phyloP scores from a whole-genome alignment of 2,329 filamentous ascomycete genomes.

The Endoconidiophora laricicola region DNA sequence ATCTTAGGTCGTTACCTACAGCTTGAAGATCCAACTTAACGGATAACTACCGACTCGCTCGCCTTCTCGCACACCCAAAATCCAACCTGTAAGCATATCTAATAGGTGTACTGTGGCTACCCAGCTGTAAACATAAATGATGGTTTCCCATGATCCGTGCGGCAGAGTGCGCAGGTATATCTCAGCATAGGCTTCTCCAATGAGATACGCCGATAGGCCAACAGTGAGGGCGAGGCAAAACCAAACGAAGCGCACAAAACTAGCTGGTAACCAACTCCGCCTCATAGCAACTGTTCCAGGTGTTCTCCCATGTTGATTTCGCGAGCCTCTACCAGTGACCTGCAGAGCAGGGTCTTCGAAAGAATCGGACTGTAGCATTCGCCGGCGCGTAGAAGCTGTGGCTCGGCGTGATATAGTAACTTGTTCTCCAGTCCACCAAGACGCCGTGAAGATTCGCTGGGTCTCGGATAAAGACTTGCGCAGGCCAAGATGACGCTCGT shows the following conservation, averaged over 20 bases:
- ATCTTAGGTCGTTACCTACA: constrained; percentile 29
- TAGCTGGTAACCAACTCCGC: constrained; percentile 43
- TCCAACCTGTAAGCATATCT: constrained; percentile 49
- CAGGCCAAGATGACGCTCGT: constrained; percentile 45
- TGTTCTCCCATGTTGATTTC: constrained; percentile 8
- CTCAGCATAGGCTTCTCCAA: constrained; percentile 54
- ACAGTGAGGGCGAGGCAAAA: constrained; percentile 48
- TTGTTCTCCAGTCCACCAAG: constrained; percentile 47
- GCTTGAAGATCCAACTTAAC: constrained; percentile 54
- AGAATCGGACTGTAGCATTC: constrained; percentile 11
- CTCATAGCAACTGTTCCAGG: constrained; percentile 24
- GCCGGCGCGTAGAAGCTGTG: constrained; percentile 19
- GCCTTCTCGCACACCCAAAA: constrained; percentile 47
- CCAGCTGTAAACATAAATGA: constrained; percentile 56
- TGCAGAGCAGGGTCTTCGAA: constrained; percentile 14
- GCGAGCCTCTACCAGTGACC: constrained; percentile 1
- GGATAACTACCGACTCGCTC: constrained; percentile 53
- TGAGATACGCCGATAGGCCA: constrained; percentile 46
- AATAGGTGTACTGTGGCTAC: constrained; percentile 48
- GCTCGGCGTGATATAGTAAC: constrained; percentile 30
- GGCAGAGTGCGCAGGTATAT: constrained; percentile 50
- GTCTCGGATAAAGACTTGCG: constrained; percentile 47
- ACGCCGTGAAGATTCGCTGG: constrained; percentile 48
- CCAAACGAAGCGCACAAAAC: constrained; percentile 53
- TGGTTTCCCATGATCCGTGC: constrained; percentile 48